These are phyloP conservation scores for Aspergillus bombycis DNA, from an alignment of 2,329 filamentous ascomycete species.

Conservation along the genomic window DNA sequence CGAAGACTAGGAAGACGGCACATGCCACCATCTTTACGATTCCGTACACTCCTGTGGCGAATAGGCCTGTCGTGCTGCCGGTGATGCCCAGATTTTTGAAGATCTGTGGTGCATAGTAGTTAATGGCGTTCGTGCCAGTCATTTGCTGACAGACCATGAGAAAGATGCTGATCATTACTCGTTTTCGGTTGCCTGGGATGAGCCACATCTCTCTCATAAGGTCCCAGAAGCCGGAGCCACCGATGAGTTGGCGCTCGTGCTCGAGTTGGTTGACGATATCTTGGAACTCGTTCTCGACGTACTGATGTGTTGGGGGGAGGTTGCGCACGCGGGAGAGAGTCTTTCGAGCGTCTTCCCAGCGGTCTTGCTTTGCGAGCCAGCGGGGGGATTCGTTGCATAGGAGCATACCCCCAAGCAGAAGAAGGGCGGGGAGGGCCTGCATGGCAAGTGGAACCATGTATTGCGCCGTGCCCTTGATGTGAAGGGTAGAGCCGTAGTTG, in stretches of 20 bases:
- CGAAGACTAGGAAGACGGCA: slow-evolving; percentile 66
- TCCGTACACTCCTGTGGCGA: slow-evolving; percentile 46
- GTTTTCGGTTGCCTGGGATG: slow-evolving; percentile 57
- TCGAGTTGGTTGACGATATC: slow-evolving; percentile 67
- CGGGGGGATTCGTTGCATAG: slow-evolving; percentile 68
- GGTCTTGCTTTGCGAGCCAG: slow-evolving; percentile 68
- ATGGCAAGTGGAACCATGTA: slow-evolving; percentile 67
- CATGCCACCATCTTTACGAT: slow-evolving; percentile 55
- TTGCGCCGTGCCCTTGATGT: slow-evolving; percentile 52
- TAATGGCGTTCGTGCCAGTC: slow-evolving; percentile 47
- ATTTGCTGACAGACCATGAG: slow-evolving; percentile 52
- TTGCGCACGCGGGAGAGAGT: slow-evolving; percentile 62
- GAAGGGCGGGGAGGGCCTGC: slow-evolving; percentile 65
- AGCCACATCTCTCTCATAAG: slow-evolving; percentile 67
- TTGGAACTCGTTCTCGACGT: slow-evolving; percentile 62
- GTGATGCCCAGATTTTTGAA: slow-evolving; percentile 40
- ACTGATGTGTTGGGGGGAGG: slow-evolving; percentile 56
- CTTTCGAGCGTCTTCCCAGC: slow-evolving; percentile 65
- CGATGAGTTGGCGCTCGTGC: slow-evolving; percentile 61
- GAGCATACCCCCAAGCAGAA: slow-evolving; percentile 64
- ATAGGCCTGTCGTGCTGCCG: slow-evolving; percentile 40
- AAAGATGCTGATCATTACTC: slow-evolving; percentile 56
- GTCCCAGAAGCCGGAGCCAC: slow-evolving; percentile 57
- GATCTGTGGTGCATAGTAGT: slow-evolving; percentile 44
- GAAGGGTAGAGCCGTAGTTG: slow-evolving; percentile 57